Base-by-base conservation (phyloP, 73 alveolate genomes). In the Paramecium pentaurelia region DNA sequence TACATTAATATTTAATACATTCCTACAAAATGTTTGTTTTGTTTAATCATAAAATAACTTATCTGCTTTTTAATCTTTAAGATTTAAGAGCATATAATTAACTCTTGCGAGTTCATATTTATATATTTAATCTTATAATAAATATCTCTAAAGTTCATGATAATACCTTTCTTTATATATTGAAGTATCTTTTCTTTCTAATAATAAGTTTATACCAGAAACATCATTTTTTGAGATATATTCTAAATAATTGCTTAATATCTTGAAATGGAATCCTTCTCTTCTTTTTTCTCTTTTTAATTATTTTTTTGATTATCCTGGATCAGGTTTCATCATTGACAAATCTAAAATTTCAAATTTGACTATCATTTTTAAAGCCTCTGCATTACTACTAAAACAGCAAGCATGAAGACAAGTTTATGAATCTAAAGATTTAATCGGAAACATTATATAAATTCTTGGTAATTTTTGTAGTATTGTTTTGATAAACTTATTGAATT, bases 361-460 rank as follows among this genome's bases (percentile, higher is more conserved):
- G 1, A 40, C 5, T 11, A 73, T 73, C 12, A 36, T 12, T 16
- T 37, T 22, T 40, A 73, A 73, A 30, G 60, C 87, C 1, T 73
- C 87, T 12, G 40, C 25, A 73, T 73, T 73, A 16, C n/a, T 14
- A 22, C 60, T 37, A 10, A 28, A 73, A 37, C 60, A 34, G 22
- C 87, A 73, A 22, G 91, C 71, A 45, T 80, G 91, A 5, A 80
- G 71, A 80, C 91, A 42, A 25, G 42, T 80, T 27, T 44, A 32
- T 5, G 45, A 38, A 38, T 49, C 73, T 12, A 80, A 80, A 8
- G 91, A 32, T 8, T 45, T 32, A 18, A 80, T 25, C 0, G 91
- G 91, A 20, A 12, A 34, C 58, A 32, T 25, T 0, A 80, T 44
- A 44, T 45, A 80, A 14, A 80, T 47, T 25, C 91, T 80, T 1